A percentile compares a stretch with the other conserved stretches of the same genome.
These are phyloP conservation scores for Linum tenue DNA, from an alignment of 345 rosid genomes.

Conservation along the genomic window DNA sequence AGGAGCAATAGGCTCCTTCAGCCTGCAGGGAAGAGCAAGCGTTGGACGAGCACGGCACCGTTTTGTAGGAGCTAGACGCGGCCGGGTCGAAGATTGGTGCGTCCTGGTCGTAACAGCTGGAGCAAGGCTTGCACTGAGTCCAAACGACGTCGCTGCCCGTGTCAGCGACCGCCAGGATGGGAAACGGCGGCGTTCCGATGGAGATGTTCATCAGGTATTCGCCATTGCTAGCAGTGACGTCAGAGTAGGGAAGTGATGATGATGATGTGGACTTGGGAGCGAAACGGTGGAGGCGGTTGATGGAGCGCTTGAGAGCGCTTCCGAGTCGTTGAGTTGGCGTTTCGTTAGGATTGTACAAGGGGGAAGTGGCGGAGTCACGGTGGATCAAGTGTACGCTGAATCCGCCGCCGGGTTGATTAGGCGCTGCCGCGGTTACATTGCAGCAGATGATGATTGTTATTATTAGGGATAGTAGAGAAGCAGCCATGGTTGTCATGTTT, in stretches of 20 bases:
- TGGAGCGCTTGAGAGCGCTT: conserved; percentile 1
- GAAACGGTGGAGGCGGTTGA: neutral
- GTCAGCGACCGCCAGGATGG: neutral
- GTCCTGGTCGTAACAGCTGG: neutral
- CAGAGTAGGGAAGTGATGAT: neutral
- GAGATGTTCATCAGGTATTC: conserved; percentile 13
- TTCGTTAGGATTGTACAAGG: conserved; percentile 7
- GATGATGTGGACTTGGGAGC: neutral
- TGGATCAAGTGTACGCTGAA: conserved; percentile 12
- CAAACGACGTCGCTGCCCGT: conserved; percentile 8
- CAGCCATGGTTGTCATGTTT: too few species aligned
- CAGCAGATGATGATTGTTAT: too few species aligned
- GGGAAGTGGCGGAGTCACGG: conserved; percentile 14
- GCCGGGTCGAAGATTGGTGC: conserved; percentile 1
- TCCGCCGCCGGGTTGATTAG: neutral
- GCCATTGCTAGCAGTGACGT: neutral
- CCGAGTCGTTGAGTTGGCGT: neutral
- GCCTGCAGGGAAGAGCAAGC: neutral
- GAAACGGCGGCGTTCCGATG: conserved; percentile 11
- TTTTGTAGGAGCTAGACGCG: conserved; percentile 5
- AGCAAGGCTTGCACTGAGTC: conserved; percentile 11
- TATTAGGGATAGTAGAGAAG: too few species aligned
- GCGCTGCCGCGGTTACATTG: too few species aligned
- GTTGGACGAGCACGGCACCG: neutral
- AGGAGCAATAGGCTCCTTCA: neutral